Evolutionary conservation across 495 filamentous ascomycete species (phyloP).

Genomic region (Penicillium macrosclerotiorum): DNA sequence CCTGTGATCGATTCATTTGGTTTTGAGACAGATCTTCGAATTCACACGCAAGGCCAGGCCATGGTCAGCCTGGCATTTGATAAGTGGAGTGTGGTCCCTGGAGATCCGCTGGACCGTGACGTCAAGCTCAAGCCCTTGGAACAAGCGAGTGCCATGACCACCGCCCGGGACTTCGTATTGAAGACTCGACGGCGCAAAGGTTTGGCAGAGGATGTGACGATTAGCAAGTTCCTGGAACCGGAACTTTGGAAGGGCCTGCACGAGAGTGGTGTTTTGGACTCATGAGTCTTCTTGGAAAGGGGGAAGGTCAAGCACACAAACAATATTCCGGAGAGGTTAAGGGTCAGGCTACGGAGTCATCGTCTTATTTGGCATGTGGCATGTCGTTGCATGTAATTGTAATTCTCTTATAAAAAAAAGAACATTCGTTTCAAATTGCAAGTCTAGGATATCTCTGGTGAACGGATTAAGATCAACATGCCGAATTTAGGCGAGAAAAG

Average conservation of each 20-base stretch:
- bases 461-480: no score
- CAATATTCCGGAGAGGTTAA: no score
- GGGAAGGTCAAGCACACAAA: not conserved
- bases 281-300: conserved; percentile 29
- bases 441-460: not conserved
- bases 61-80: conserved; percentile 93
- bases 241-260: conserved; percentile 86
- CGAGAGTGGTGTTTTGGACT: conserved; percentile 85
- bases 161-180: conserved; percentile 90
- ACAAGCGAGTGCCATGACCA: conserved; percentile 79
- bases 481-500: no score
- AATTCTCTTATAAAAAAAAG: conserved; percentile 12
- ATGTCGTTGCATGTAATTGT: conserved; percentile 16
- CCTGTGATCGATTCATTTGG: conserved; percentile 97
- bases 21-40: conserved; percentile 94
- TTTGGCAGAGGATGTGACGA: conserved; percentile 89
- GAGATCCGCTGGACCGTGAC: conserved; percentile 89
- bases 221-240: conserved; percentile 92
- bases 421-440: not conserved
- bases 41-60: conserved; percentile 91
- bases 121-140: conserved; percentile 79
- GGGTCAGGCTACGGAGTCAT: conserved; percentile 13
- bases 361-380: not conserved
- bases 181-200: conserved; percentile 95
- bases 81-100: conserved; percentile 90